These are phyloP conservation scores for Metschnikowia sp. DNA, from an alignment of 805 yeast genomes.

Conservation along the genomic window DNA sequence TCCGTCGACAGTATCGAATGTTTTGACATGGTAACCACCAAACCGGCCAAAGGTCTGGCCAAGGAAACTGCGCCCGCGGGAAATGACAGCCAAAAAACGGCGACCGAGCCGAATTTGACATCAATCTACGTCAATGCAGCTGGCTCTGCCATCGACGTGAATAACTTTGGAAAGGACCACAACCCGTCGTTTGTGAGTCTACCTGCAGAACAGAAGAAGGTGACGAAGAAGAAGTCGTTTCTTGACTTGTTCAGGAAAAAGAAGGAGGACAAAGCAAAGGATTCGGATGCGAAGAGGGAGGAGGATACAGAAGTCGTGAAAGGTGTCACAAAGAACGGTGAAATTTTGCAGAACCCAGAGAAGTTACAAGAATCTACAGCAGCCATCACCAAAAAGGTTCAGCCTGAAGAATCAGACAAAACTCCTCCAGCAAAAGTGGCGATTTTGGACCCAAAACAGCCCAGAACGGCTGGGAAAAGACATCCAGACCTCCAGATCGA, in stretches of 20 bases:
- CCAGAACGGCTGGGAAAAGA: background rate
- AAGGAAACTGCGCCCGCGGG: background rate
- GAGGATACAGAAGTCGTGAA: background rate
- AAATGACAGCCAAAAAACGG: slow-evolving; percentile 3
- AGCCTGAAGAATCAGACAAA: background rate
- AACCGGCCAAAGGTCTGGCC: background rate
- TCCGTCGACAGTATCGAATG: slow-evolving; percentile 11
- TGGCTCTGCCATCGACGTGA: slow-evolving; percentile 39
- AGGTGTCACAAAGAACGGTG: background rate
- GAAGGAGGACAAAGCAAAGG: background rate
- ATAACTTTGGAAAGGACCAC: slow-evolving; percentile 38
- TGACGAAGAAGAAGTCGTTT: slow-evolving; percentile 26
- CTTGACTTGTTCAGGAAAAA: slow-evolving; percentile 34
- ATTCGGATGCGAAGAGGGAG: background rate
- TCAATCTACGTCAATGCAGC: slow-evolving; percentile 16
- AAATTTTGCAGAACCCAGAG: background rate
- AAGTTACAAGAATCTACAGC: background rate
- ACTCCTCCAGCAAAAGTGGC: background rate
- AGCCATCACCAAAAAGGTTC: background rate
- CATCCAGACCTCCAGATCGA: slow-evolving; percentile 15
- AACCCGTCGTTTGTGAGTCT: slow-evolving; percentile 32
- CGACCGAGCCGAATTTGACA: slow-evolving; percentile 18
- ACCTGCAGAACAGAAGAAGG: background rate
- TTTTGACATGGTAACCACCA: slow-evolving; percentile 16
- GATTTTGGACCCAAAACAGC: background rate